Evolutionary conservation across 2,329 filamentous ascomycete genomes (phyloP), one percentile per base, ranked within the genome.

Genomic region (Tolypocladium capitatum): DNA sequence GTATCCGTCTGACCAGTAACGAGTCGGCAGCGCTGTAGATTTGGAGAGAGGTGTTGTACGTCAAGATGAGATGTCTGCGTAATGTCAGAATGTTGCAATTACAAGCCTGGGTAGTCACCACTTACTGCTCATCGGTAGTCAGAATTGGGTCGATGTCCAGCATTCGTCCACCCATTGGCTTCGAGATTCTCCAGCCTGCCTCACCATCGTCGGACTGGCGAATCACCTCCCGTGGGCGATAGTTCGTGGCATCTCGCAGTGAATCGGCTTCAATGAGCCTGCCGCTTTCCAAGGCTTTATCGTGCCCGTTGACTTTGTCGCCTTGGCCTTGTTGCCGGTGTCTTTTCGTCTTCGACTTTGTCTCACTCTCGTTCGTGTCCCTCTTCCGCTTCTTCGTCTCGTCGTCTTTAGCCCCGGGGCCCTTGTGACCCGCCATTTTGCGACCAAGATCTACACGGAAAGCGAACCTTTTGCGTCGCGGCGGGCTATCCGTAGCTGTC

Each of bases 11-110:
- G 42, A 87, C 72, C 21, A 94, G 77, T 45, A 94, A 76, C 2
- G 92, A 97, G 47, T 88, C 89, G 53, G 78, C 72, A 30, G 86
- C 79, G 2, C 86, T 85, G 65, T 92, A 94, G 27, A 95, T 75
- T 61, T 89, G 84, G 47, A 96, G 72, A 10, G 83, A 83, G 28
- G 78, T 82, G 51, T 81, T 77, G 58, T 87, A 86, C 31, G 83
- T 78, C 48, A 94, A 64, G 49, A 96, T 81, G 35, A 96, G 63
- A 64, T 83, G 76, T 60, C 86, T 88, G 40, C 18, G 16, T 33
- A 11, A 49, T 34, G 46, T 60, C 38, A 59, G 55, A 41, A 16
- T 40, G 34, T 27, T 5, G 28, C 11, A 10, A 42, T 42, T n/a
- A 13, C n/a, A 9, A 18, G 13, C 9, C 7, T 16, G 16, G 27